Evolutionary conservation across 73 alveolate genomes (phyloP).

Genomic region (Tetrahymena elliotti): DNA sequence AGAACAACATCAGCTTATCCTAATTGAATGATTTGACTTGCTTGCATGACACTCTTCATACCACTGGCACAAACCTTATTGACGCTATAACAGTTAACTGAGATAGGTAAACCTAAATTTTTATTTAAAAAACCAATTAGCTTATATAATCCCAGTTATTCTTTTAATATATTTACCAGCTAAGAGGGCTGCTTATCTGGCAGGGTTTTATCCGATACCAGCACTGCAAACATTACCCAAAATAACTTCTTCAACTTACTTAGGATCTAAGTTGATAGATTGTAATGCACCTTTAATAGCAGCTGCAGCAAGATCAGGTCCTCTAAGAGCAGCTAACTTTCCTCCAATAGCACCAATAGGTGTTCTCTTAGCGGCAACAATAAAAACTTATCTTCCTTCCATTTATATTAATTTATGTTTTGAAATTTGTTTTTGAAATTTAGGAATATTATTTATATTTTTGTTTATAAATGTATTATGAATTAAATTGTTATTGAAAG

Average conservation of each 20-base stretch:
- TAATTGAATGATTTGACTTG: conserved; percentile 64
- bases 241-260: conserved; percentile 67
- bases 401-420: background rate
- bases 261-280: conserved; percentile 35
- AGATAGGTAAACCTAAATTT: conserved; percentile 33
- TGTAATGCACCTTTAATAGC: conserved; percentile 67
- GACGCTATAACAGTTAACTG: conserved; percentile 49
- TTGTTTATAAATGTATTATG: background rate
- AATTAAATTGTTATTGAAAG: background rate
- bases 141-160: too few species aligned
- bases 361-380: conserved; percentile 74
- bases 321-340: conserved; percentile 49
- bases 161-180: conserved; percentile 34
- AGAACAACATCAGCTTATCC: conserved; percentile 65
- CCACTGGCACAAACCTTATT: conserved; percentile 78
- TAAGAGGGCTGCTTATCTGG: conserved; percentile 70
- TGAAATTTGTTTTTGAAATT: background rate
- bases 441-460: too few species aligned
- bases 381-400: conserved; percentile 17
- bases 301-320: conserved; percentile 56
- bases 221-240: conserved; percentile 71
- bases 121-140: too few species aligned
- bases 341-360: conserved; percentile 73
- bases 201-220: conserved; percentile 67
- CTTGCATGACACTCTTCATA: conserved; percentile 75